Evolutionary conservation across 2,329 filamentous ascomycete genomes (phyloP).

Genomic region (Ampelomyces quisqualis): DNA sequence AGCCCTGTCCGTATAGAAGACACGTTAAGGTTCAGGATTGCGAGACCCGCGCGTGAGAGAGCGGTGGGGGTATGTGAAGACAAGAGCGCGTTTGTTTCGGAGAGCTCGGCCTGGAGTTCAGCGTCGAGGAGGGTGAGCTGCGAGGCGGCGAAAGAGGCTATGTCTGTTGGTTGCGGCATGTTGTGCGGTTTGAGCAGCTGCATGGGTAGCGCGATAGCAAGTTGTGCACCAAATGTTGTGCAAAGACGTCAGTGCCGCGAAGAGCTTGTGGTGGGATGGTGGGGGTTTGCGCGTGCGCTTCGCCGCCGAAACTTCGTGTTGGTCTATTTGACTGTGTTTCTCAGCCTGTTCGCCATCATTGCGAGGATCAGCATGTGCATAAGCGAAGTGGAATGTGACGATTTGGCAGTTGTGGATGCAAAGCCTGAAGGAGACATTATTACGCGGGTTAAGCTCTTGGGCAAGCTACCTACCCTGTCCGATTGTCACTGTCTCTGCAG

Average conservation of each 20-base stretch:
- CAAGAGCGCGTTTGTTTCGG: constrained; percentile 68
- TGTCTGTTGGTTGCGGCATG: constrained; percentile 49
- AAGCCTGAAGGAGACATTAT: background rate
- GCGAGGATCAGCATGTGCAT: background rate
- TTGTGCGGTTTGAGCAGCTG: background rate
- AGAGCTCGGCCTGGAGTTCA: constrained; percentile 72
- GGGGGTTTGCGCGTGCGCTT: background rate
- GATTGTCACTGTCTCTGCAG: background rate
- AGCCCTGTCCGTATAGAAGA: constrained; percentile 80
- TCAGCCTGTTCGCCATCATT: background rate
- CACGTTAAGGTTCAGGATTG: constrained; percentile 73
- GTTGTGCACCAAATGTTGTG: too few relatives aligned
- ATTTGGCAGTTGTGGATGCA: constrained; percentile 1
- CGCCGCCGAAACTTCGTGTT: background rate
- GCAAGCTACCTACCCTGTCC: background rate
- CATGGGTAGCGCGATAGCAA: background rate
- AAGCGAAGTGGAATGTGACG: background rate
- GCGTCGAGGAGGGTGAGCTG: constrained; percentile 69
- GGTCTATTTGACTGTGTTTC: background rate
- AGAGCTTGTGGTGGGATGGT: background rate
- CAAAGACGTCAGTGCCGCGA: background rate
- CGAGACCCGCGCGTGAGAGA: constrained; percentile 75
- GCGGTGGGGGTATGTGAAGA: constrained; percentile 66
- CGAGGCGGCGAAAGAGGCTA: constrained; percentile 67
- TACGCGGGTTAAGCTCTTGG: background rate